Base-by-base conservation (phyloP, 768 basidiomycete genomes). In the Pholiota conissans region DNA sequence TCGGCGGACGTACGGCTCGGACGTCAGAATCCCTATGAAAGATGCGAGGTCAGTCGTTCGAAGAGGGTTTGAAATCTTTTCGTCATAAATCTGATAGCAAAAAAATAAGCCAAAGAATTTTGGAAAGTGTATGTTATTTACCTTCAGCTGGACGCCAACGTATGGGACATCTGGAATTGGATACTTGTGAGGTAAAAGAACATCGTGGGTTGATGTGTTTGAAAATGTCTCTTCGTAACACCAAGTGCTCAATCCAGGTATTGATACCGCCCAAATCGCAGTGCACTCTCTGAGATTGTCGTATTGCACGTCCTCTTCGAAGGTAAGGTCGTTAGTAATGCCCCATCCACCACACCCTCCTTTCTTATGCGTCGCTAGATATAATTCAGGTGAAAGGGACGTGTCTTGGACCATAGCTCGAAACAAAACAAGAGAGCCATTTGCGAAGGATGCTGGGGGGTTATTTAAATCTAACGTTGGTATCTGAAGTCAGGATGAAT, bases 371-470 rank as follows among this genome's bases (percentile, higher is more conserved):
- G 66, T 76, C 2, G 84, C 79, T 39, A 90, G 74, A 69, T 93
- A 93, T 60, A 94, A 76, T 66, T 92, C 89, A 0, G 83, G 81
- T 5, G 87, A 84, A 16, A 81, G 67, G 2, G 90, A 90, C 2
- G 90, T 91, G 66, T 93, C 91, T 68, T 94, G 92, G 28, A 93
- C 77, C 87, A 93, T 90, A 24, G 81, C 87, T 29, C 83, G 80
- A 69, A 93, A 92, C 18, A 81, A 76, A 3, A 93, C 88, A 3
- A 93, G 78, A 0, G 83, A 71, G n/a, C 84, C 75, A 58, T 79
- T 73, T 9, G 68, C 66, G 63, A 84, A 79, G 2, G 72, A 72
- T 26, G 80, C 75, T 34, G 85, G 84, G 10, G 86, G 82, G 65
- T 72, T 63, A 0, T 65, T 62, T 10, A 79, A 65, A 66, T 79